Base-by-base conservation (phyloP, 1,139 yeast genomes). In the Suhomyces atakaporum region DNA sequence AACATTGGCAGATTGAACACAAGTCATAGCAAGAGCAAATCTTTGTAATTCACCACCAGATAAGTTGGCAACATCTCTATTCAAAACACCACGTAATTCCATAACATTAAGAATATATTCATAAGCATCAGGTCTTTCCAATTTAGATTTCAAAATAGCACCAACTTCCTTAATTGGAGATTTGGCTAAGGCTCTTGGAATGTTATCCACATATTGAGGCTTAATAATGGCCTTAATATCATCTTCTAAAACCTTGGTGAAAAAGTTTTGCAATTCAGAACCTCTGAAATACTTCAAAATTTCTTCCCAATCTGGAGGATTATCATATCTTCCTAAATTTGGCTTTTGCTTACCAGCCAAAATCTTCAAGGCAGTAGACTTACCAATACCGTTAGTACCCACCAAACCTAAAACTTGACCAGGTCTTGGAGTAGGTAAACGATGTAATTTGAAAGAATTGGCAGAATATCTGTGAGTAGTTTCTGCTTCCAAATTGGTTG, bases 21-120 rank as follows among this genome's bases (percentile, higher is more conserved):
- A 88, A 13, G 97, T 86, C 88, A 92, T 83, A 54, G 94, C 98
- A 61, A 92, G 84, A 32, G 98, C 97, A 62, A 92, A 92, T 73
- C 98, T 84, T 73, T 92, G 98, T 62, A 92, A 77, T 68, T 92
- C 98, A 63, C 98, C 98, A 81, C 98, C 98, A 33, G 96, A 87
- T 48, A 92, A 77, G 54, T 88, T 85, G 35, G 78, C 77, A 35
- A 92, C 86, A 48, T 92, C 97, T 75, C 97, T 86, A 46, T 78
- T 73, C 66, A 88, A 62, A 35, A 92, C 82, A 41, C 80, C 76
- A 42, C 69, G 68, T 58, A 92, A 77, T 63, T 90, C 96, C 60
- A 90, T 72, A 27, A 79, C 73, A 31, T 74, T 74, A 45, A 87
- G 68, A 45, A 87, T 77, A 44, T 77, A 73, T 40, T 85, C 82